Conservation (phyloP, 345 rosid species). For the Cardiospermum halicacabum region DNA sequence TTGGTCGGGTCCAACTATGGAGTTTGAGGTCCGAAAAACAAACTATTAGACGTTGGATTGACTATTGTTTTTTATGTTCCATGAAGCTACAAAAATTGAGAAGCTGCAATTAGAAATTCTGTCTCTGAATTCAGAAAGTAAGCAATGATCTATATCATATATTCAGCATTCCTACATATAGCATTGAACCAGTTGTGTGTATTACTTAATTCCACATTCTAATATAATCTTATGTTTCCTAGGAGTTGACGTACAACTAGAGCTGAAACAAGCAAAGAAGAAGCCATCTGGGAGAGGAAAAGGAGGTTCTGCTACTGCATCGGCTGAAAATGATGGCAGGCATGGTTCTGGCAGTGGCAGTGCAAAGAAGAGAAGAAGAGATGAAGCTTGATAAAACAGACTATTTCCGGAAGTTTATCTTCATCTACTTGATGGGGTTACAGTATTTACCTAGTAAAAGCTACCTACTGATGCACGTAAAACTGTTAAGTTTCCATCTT, state of each 20-base stretch:
- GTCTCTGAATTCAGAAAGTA: conserved; percentile 71
- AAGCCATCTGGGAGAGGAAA: conserved; percentile 54
- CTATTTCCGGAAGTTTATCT: no score
- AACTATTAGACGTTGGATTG: not conserved
- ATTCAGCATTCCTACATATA: not conserved
- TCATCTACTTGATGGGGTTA: no score
- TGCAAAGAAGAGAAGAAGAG: conserved; percentile 72
- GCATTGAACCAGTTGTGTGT: not conserved
- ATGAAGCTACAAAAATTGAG: conserved; percentile 42
- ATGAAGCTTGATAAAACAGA: no score
- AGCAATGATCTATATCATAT: conserved; percentile 1
- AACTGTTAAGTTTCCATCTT: no score
- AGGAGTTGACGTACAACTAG: conserved; percentile 81
- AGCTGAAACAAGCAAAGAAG: conserved; percentile 59
- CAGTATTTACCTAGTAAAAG: no score
- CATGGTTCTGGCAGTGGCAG: conserved; percentile 39
- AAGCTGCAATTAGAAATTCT: conserved; percentile 68
- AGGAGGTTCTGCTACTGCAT: conserved; percentile 37
- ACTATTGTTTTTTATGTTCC: conserved; percentile 21
- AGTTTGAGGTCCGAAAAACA: not conserved
- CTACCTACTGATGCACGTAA: no score
- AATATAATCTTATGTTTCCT: conserved; percentile 1
- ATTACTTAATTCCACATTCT: not conserved
- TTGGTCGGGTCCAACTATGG: conserved; percentile 2
- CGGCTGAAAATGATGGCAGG: conserved; percentile 25